Evolutionary conservation across 2,329 filamentous ascomycete species (phyloP), one percentile per base, ranked within the genome.

Genomic region (Penicillium aurantiogriseum): DNA sequence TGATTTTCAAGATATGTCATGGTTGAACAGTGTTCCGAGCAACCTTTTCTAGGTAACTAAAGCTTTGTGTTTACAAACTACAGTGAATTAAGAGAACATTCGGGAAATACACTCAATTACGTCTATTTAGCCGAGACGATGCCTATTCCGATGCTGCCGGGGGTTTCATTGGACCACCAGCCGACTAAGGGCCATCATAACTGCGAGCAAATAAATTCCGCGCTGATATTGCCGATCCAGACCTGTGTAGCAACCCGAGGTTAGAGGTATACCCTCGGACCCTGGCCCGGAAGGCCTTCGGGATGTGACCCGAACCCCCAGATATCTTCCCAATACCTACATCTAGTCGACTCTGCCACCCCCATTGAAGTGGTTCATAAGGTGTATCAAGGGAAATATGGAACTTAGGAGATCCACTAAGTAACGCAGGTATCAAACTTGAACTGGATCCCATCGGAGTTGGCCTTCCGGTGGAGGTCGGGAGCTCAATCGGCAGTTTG

Each of bases 1-100:
- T 1, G 70, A 72, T 38, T 69, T 71, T n/a, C 69, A 70, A 44
- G 69, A 72, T 53, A 72, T 72, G 69, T 71, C 69, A 7, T 72
- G 70, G 70, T 46, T 72, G 13, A 69, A 71, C 40, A 72, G 70
- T 35, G 69, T 72, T 13, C 69, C 70, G 1, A 72, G 68, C 35
- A 71, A 66, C 58, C 49, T 71, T 2, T 68, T 67, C 39, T 71
- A 56, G 38, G 9, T 17, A 19, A 8, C n/a, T 21, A 10, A n/a
- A 7, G 4, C 15, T 4, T 27, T 39, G 1, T 6, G 7, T 15
- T 15, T 40, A 21, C 27, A 21, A 8, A 2, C 17, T 19, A 9
- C n/a, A 13, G 2, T 11, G 0, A 21, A 31, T 31, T 5, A 15
- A 21, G 1, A 15, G 10, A 45, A 19, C 6, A 15, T 31, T 21